These are phyloP conservation scores for Pulveroboletus sp. DNA, from an alignment of 768 basidiomycete species.

Conservation along the genomic window DNA sequence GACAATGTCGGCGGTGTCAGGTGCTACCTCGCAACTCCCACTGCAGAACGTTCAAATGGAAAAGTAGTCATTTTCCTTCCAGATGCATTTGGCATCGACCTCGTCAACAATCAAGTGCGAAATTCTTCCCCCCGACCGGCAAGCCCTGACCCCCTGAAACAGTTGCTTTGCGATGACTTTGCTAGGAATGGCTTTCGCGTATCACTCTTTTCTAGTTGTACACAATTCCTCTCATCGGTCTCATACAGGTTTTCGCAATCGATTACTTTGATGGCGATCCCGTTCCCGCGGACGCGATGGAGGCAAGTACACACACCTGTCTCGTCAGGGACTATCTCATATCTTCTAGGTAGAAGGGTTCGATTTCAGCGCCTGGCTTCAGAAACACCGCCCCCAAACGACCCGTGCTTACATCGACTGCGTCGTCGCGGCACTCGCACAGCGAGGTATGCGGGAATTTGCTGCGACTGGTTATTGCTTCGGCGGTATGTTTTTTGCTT, in stretches of 20 bases:
- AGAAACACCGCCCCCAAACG: conserved; percentile 34
- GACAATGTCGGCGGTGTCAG: conserved; percentile 45
- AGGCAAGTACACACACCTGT: conserved; percentile 1
- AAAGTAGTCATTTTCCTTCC: conserved; percentile 54
- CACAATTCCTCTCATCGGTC: no score
- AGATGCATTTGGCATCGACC: conserved; percentile 49
- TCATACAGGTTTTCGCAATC: conserved; percentile 16
- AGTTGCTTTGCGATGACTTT: conserved; percentile 34
- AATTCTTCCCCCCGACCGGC: not conserved
- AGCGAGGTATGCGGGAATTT: conserved; percentile 52
- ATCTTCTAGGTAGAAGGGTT: conserved; percentile 10
- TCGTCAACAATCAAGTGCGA: conserved; percentile 42
- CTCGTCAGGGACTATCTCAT: no score
- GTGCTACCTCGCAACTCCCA: conserved; percentile 53
- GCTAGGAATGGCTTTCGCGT: conserved; percentile 1
- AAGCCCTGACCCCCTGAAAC: not conserved
- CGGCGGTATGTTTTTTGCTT: conserved; percentile 55
- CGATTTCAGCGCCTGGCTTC: conserved; percentile 35
- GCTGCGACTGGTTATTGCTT: conserved; percentile 68
- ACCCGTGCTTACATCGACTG: conserved; percentile 53
- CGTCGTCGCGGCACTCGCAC: conserved; percentile 54
- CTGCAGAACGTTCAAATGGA: conserved; percentile 46
- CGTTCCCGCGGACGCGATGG: conserved; percentile 12
- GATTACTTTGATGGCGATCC: conserved; percentile 32
- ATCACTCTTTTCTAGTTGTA: not conserved